Evolutionary conservation across 192 early-diverging fungal genomes (phyloP).

Genomic region (Mortierella antarctica): DNA sequence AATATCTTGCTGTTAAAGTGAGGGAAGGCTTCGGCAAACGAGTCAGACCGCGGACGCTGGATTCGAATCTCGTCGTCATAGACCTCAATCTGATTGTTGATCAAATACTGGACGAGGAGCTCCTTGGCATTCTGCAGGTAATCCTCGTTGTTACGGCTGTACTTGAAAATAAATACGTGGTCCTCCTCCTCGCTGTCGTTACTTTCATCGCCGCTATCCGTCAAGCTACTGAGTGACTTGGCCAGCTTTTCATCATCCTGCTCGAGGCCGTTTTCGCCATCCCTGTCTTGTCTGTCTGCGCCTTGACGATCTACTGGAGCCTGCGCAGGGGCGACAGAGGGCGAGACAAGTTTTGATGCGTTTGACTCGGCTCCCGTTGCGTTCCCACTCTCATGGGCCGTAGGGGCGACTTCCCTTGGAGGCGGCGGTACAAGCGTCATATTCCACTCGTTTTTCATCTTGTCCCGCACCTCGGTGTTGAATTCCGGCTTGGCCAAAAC

Average conservation of each 20-base stretch:
- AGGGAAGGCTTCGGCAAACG: conserved; percentile 73
- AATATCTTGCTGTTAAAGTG: conserved; percentile 79
- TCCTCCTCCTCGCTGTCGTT: conserved; percentile 45
- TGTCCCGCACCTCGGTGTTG: conserved; percentile 30
- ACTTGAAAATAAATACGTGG: conserved; percentile 50
- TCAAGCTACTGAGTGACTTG: conserved; percentile 43
- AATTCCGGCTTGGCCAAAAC: conserved; percentile 50
- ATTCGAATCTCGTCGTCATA: conserved; percentile 52
- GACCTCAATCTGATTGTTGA: conserved; percentile 47
- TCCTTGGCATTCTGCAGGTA: conserved; percentile 48
- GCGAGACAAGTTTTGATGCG: background rate
- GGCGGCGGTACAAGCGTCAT: conserved; percentile 40
- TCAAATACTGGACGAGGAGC: conserved; percentile 41
- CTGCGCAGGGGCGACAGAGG: background rate
- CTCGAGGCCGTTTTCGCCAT: background rate
- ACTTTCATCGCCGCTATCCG: conserved; percentile 34
- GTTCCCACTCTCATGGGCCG: background rate
- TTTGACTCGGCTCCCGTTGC: background rate
- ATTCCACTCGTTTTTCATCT: conserved; percentile 52
- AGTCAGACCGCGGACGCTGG: conserved; percentile 59
- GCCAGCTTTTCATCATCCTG: conserved; percentile 18
- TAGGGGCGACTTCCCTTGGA: conserved; percentile 4
- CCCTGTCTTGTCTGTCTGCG: background rate
- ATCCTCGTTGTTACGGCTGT: conserved; percentile 52
- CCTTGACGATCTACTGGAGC: background rate